Base-by-base conservation (phyloP, 164 flowering plant genomes). In the Dillenia suffruticosa region DNA sequence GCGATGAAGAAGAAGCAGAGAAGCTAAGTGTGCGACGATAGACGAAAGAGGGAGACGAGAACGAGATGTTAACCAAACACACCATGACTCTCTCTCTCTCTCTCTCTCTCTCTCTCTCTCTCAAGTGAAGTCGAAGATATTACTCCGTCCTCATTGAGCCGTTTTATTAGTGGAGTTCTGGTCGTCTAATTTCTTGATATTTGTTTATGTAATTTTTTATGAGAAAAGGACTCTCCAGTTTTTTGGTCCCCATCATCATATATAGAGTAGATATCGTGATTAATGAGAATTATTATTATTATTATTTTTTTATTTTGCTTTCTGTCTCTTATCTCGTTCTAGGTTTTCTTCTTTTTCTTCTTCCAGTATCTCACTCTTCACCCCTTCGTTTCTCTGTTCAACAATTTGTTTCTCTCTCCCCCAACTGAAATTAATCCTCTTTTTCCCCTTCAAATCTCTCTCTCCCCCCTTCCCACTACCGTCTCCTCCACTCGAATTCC, bases 401-500 rank as follows among this genome's bases (percentile, higher is more conserved):
- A 5, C 16, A 44, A 49, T 64, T 48, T 56, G 57, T 58, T 45
- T 58, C 26, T 51, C 9, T 53, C 63, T 58, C 58, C 61, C 32
- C 56, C 57, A 40, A 53, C 40, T 59, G 49, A 54, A 49, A 64
- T 12, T 46, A 54, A 64, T 46, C 61, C 56, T 49, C 67, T 61
- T 16, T 16, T 12, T 40, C 56, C 22, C 22, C 55, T 16, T 11
- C 1, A 8, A 16, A 16, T 8, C 22, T 52, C 6, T 26, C 32
- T 26, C 32, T 26, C 32, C 2, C 32, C 32, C 17, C 22, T 52
- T 77, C 93, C 6, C 77, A 75, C 58, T 84, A 84, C 76, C 57
- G 74, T 49, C 73, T 86, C 49, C 90, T 88, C 46, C 79, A 88
- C 2, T 76, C 84, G 46, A 72, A 64, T 15, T 44, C 67, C 8